phyloP scores from a whole-genome alignment of 129 eudicot genomes.

The Kitagawia praeruptora region DNA sequence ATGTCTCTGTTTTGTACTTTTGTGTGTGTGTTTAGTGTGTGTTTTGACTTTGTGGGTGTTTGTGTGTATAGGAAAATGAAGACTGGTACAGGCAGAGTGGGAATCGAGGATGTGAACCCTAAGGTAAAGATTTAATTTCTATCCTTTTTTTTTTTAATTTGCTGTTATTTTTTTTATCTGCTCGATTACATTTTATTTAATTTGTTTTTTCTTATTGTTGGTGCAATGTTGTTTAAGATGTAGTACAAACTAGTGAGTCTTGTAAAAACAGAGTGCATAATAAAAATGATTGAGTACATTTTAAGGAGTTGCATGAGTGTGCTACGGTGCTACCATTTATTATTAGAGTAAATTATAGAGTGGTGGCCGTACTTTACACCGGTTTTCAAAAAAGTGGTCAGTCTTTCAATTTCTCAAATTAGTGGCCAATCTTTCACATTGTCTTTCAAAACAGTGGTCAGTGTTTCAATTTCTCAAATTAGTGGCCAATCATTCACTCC shows the following conservation, averaged over 20 bases:
- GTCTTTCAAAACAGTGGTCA: no score
- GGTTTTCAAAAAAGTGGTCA: no score
- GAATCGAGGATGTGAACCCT: neutral
- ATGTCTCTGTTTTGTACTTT: neutral
- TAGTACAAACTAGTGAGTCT: neutral
- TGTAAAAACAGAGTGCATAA: neutral
- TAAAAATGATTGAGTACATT: neutral
- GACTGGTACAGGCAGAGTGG: neutral
- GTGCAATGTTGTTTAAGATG: neutral
- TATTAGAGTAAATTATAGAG: no score
- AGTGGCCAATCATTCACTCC: no score
- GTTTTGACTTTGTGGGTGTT: neutral
- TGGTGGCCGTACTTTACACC: no score
- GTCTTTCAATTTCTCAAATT: no score
- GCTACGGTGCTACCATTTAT: no score
- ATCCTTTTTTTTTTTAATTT: neutral
- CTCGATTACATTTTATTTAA: no score
- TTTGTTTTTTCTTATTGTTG: neutral
- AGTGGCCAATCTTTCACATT: no score
- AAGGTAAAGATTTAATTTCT: neutral
- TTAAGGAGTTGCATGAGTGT: neutral
- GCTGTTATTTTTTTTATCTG: neutral
- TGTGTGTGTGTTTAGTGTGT: neutral
- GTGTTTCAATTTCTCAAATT: no score
- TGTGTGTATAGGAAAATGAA: neutral